These are phyloP conservation scores for Ustilago lituana DNA, from an alignment of 1,284 basidiomycete species.

Conservation along the genomic window DNA sequence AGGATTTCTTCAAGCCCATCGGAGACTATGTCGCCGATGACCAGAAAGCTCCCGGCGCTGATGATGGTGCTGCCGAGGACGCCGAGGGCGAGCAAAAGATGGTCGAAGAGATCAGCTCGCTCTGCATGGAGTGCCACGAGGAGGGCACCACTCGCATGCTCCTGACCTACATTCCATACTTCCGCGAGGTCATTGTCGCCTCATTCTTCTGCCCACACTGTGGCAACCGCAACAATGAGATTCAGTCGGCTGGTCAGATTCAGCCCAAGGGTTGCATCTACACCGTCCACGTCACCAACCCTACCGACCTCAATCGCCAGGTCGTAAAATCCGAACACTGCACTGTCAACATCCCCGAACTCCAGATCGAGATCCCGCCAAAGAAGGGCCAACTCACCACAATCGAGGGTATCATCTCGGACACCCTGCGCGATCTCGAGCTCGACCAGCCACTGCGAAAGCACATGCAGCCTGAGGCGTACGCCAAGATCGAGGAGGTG, in stretches of 20 bases:
- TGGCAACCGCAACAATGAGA: slow-evolving; percentile 89
- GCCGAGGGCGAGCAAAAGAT: slow-evolving; percentile 48
- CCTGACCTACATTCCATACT: slow-evolving; percentile 94
- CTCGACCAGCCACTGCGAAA: slow-evolving; percentile 86
- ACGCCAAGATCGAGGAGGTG: slow-evolving; percentile 81
- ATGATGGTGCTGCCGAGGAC: slow-evolving; percentile 11
- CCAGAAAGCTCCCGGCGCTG: slow-evolving; percentile 2
- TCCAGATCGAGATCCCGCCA: slow-evolving; percentile 86
- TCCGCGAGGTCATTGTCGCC: slow-evolving; percentile 93
- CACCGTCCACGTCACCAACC: slow-evolving; percentile 79
- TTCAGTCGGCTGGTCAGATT: slow-evolving; percentile 88
- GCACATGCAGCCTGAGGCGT: slow-evolving; percentile 81
- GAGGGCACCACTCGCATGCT: slow-evolving; percentile 93
- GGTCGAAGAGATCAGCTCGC: slow-evolving; percentile 76
- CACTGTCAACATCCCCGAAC: slow-evolving; percentile 85
- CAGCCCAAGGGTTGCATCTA: slow-evolving; percentile 75
- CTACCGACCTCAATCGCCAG: slow-evolving; percentile 86
- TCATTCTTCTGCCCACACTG: slow-evolving; percentile 96
- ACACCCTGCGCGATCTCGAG: slow-evolving; percentile 83
- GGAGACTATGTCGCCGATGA: slow-evolving; percentile 47
- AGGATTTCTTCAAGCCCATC: slow-evolving; percentile 59
- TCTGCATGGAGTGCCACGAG: slow-evolving; percentile 93
- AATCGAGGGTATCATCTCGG: slow-evolving; percentile 88
- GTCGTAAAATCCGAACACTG: slow-evolving; percentile 88
- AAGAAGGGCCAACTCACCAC: slow-evolving; percentile 92